Evolutionary conservation across 495 filamentous ascomycete species (phyloP).

Genomic region (Neohortaea acidophila): DNA sequence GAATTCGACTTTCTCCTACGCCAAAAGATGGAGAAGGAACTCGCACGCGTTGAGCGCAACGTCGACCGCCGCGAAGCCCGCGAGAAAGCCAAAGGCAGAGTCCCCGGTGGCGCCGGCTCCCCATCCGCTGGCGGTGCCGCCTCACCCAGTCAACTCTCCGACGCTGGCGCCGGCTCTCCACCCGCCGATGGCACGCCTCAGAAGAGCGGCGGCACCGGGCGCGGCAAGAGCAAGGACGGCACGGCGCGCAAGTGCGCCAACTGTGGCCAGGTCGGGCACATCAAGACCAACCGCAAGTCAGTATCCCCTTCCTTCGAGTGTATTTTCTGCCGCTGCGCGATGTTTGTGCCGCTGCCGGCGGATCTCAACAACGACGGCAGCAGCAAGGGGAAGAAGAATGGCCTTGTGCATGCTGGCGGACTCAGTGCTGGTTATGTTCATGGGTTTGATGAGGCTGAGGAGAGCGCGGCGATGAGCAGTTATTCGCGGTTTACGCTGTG

Average conservation of each 20-base stretch:
- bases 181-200: not conserved
- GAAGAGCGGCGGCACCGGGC: slow-evolving; percentile 9
- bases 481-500: slow-evolving; percentile 1
- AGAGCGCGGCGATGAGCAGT: not conserved
- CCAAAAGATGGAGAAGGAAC: slow-evolving; percentile 54
- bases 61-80: slow-evolving; percentile 79
- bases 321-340: slow-evolving; percentile 4
- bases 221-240: slow-evolving; percentile 27
- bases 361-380: not conserved
- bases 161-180: not conserved
- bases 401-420: not conserved
- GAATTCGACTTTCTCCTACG: slow-evolving; percentile 9
- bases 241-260: slow-evolving; percentile 94
- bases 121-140: slow-evolving; percentile 28
- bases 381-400: not conserved
- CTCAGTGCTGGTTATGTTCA: not conserved
- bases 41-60: slow-evolving; percentile 72
- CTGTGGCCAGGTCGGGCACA: slow-evolving; percentile 88
- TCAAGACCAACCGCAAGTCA: slow-evolving; percentile 98
- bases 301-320: slow-evolving; percentile 14
- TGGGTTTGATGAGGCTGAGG: too few relatives aligned
- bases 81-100: slow-evolving; percentile 67
- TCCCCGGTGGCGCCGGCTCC: slow-evolving; percentile 21
- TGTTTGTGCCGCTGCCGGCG: not conserved
- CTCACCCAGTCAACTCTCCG: not conserved